Base-by-base conservation (phyloP, 2,329 filamentous ascomycete genomes). In the Bisporella sp. region DNA sequence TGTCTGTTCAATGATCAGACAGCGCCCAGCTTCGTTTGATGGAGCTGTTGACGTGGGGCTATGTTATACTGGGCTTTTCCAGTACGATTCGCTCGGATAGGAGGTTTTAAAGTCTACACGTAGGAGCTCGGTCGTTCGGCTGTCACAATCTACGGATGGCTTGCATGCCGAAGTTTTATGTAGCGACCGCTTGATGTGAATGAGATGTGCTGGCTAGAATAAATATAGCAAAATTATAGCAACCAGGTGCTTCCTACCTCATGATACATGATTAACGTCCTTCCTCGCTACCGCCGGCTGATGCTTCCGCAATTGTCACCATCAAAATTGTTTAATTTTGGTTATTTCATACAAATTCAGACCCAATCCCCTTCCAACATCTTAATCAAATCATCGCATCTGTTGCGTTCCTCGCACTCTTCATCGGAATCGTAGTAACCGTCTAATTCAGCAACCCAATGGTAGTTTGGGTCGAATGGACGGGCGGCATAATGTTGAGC, bases 361-460 rank as follows among this genome's bases (percentile, higher is more conserved):
- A 9, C 45, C 45, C 45, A 47, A 47, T 39, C 13, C 21, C 45
- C 45, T 29, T 47, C 35, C 32, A 47, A 28, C 45, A 41, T 47
- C 32, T 41, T 47, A 39, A 47, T 8, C 32, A 40, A 47, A 47
- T 47, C 45, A 47, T 47, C 33, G 13, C 12, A 41, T 47, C 45
- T 47, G 45, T 47, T 47, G 45, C 32, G 5, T 47, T 47, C 35
- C 45, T 47, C 45, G 35, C 45, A 47, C 45, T 47, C 32, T 40
- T 47, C 45, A 47, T 47, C 45, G 31, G 45, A 47, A 47, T 47
- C 45, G 45, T 47, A 39, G 44, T 37, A 37, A 35, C 31, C 44
- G 44, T 46, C 30, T 33, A 37, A 37, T 46, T 37, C 12, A 46
- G 31, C n/a, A n/a, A 30, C 42, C 42, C 42, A 45, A 31, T 45